These are phyloP conservation scores for Linnemannia elongata DNA, from an alignment of 192 early-diverging fungal species.

Conservation along the genomic window DNA sequence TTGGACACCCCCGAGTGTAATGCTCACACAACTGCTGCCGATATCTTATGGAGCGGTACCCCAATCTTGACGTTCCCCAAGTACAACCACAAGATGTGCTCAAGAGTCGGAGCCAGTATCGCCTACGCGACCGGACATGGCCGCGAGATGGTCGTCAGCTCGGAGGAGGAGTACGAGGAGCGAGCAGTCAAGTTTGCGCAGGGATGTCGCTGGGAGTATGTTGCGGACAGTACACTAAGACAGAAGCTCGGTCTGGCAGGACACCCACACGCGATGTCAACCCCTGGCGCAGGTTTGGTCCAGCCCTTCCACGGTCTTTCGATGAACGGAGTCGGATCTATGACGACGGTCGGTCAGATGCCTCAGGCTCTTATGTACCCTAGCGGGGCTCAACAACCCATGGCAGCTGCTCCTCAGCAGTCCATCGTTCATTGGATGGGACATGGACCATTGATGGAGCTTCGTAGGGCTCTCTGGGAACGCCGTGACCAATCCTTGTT, in stretches of 20 bases:
- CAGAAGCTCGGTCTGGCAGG: constrained; percentile 22
- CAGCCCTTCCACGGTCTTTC: background rate
- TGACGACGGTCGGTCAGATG: background rate
- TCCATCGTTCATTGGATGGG: constrained; percentile 59
- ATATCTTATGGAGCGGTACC: constrained; percentile 95
- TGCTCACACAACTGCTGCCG: constrained; percentile 95
- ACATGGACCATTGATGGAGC: constrained; percentile 68
- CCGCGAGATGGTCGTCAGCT: constrained; percentile 73
- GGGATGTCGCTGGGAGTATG: constrained; percentile 62
- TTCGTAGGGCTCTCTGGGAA: constrained; percentile 80
- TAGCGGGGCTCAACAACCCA: background rate
- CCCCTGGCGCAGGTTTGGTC: background rate
- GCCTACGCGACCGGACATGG: constrained; percentile 85
- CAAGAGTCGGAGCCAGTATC: constrained; percentile 90
- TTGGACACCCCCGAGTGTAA: constrained; percentile 97
- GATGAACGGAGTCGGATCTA: background rate
- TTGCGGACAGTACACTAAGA: constrained; percentile 35
- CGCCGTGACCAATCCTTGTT: constrained; percentile 82
- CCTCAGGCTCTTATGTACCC: background rate
- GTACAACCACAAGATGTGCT: constrained; percentile 92
- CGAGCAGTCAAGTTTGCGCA: constrained; percentile 73
- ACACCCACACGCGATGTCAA: background rate
- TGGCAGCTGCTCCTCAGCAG: constrained; percentile 17
- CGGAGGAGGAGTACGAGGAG: constrained; percentile 76
- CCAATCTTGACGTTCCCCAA: constrained; percentile 92